Base-by-base conservation (phyloP, 352 stramenopile species). In the Phytophthora tubulina region DNA sequence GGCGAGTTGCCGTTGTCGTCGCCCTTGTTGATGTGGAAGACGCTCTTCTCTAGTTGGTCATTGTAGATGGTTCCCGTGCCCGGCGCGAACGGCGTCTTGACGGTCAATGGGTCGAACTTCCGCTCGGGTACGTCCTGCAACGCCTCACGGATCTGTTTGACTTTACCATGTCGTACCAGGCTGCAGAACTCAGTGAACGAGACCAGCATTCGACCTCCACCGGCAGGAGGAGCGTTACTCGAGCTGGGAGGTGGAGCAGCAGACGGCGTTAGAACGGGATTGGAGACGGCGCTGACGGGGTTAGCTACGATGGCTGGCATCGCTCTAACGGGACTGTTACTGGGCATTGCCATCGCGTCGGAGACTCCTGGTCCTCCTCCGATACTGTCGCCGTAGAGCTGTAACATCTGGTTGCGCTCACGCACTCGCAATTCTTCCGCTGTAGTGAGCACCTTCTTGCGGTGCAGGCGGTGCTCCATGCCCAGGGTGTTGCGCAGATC, bases 391-490 rank as follows among this genome's bases (percentile, higher is more conserved):
- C 75, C 78, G 54, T 86, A 88, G 13, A 93, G 58, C 30, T 76
- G 63, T 39, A 73, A 74, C 70, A 87, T 81, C 57, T 80, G 75
- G 53, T 82, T 74, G 30, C 73, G 73, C 58, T 94, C 86, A 14
- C 70, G 48, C 45, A 87, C 81, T 3, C 84, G 80, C 30, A 97
- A 75, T 21, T 96, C 84, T 33, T 89, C 78, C 21, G 97, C 84
- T 1, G 86, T 89, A 30, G 90, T 96, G n/a, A 99, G 73, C 41
- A 99, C 95, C 73, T 99, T 99, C 78, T 99, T 99, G 10, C 97
- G 91, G 73, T 99, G 97, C 17, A 99, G 80, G 9, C 85, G 85
- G 70, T 99, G 96, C 73, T 99, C 94, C 67, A 99, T 96, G 6
- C 95, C 94, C 6, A 99, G 80, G 13, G 93, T 98, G 73, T 98